Percentiles rank a stretch among this genome's conserved stretches.
These are phyloP conservation scores for Glebionis coronaria DNA, from an alignment of 129 eudicot species.

Conservation along the genomic window DNA sequence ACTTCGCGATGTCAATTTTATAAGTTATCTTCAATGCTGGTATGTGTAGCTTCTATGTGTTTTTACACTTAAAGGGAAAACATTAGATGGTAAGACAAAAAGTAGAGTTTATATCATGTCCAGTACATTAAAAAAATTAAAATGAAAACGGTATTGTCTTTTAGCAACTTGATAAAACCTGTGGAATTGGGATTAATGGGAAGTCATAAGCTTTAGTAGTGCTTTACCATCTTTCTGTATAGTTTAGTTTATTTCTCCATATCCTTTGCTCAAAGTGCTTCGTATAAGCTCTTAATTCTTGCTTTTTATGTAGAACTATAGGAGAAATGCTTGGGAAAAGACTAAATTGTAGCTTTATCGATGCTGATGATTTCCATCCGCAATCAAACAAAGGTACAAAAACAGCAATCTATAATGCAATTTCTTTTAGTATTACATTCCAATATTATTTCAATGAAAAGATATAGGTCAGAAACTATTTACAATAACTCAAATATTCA, in stretches of 20 bases:
- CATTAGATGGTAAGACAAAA: background rate
- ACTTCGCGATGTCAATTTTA: too few species aligned
- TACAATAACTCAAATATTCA: background rate
- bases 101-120: background rate
- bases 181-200: too few species aligned
- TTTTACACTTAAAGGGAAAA: too few species aligned
- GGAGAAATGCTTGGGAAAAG: conserved; percentile 69
- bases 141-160: too few species aligned
- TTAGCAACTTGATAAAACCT: too few species aligned
- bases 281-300: background rate
- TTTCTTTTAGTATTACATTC: background rate
- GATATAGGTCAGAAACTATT: background rate
- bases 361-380: conserved; percentile 93
- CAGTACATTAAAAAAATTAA: too few species aligned
- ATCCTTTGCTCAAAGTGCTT: background rate
- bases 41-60: too few species aligned
- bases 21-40: too few species aligned
- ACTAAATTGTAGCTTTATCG: conserved; percentile 54
- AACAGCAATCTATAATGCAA: background rate
- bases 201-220: too few species aligned
- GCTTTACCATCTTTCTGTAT: background rate
- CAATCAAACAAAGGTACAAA: conserved; percentile 77
- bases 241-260: background rate
- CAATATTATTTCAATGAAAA: background rate
- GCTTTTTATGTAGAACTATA: conserved; percentile 49